Evolutionary conservation across 805 yeast genomes (phyloP), one percentile per base, ranked within the genome.

Genomic region (Candida wancherniae): DNA sequence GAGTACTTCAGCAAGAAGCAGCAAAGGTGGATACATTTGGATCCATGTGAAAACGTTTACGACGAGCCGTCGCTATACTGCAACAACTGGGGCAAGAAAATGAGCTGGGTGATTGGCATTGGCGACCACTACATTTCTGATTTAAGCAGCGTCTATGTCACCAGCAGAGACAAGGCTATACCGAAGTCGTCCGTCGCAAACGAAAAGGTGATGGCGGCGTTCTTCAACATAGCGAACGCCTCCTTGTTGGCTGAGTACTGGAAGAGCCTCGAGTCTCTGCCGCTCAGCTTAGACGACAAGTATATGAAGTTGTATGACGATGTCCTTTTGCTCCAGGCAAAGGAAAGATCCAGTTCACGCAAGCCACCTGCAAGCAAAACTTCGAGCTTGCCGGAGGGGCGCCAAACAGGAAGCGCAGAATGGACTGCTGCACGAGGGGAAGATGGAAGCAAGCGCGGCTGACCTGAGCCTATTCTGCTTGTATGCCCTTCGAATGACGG

Each of bases 51-150:
- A 46, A 80, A 76, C 28, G 78, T 88, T 0, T 86, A 69, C 57
- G 94, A 90, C 54, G 75, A 84, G 38, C 97, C 97, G 0, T 52
- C 64, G 14, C 60, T 87, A 10, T 88, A 88, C 50, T 72, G 80
- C 28, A 67, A 71, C 22, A 94, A 94, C 24, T 88, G 97, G 97
- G 94, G 90, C 19, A 90, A 90, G 58, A 75, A 75, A 37, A 90
- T 90, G 97, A 82, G 95, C 31, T 86, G 84, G 57, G 82, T 78
- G 2, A 61, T 90, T 34, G 96, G 85, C 0, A 69, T 81, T 32
- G 70, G 78, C 27, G 66, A 65, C 9, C 64, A 65, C 23, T 86
- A 86, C 20, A 64, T 79, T 2, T 53, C 63, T 1, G 97, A 90
- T 53, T 79, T 90, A 18, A 73, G 87, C 15, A 53, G 55, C 8